Evolutionary conservation across 805 yeast species (phyloP), one percentile per base, ranked within the genome.

Genomic region (Starmerella ratchasimensis): DNA sequence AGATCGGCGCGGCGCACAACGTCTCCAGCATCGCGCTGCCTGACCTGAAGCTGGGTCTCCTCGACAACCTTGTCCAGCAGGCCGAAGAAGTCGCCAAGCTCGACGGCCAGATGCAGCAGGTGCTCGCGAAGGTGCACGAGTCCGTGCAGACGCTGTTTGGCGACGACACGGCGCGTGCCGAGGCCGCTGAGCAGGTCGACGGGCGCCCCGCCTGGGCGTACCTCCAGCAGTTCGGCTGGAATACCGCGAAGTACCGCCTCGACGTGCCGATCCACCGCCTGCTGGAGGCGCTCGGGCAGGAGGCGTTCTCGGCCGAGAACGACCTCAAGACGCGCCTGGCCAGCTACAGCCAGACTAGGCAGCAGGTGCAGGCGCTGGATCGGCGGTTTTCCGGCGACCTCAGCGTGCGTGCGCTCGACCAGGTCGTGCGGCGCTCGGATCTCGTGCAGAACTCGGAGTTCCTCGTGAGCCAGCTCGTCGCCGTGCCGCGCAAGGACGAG

Each of bases 361-460:
- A 93, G 31, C 80, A 76, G 55, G 67, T 84, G 43, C 69, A 76
- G 34, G 84, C 94, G 10, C 88, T 93, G 8, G 94, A 88, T 59
- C 74, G 96, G 54, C 86, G 86, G 62, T 80, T 79, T 58, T 78
- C 81, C 27, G 99, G 99, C 41, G 95, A 90, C 57, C 68, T 90
- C 47, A 77, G 94, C 3, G 86, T 88, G 39, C 76, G 81, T 57
- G 80, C 95, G 3, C 66, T 90, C 44, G 96, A 88, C 56, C 90
- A 82, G 53, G 70, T 88, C 39, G 95, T 90, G 36, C 71, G 71
- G 36, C 78, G 83, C 9, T 74, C 74, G 36, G 83, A 90, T 53
- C 81, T 90, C 57, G 86, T 90, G 13, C 64, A 80, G 47, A 72
- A 74, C 50, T 80, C 94, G 5, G 97, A 88, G 45, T 81, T 86